Percentiles rank a stretch among this genome's conserved stretches.
Conservation (phyloP, 2,329 filamentous ascomycete species). For the Beauveria varroae region DNA sequence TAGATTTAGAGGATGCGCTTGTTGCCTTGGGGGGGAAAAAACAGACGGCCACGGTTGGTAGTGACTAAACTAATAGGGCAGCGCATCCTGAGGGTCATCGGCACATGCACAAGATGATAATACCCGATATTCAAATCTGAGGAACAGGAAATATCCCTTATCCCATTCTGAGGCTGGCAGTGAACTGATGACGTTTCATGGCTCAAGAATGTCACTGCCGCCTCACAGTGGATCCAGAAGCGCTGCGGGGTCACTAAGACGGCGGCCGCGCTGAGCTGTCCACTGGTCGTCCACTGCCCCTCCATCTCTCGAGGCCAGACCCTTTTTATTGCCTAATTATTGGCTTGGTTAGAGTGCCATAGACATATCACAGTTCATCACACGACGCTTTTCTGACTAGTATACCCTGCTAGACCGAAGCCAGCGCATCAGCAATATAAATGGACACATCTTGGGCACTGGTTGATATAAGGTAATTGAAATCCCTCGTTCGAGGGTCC, state of each 20-base stretch:
- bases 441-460: background rate
- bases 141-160: background rate
- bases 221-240: background rate
- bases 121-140: background rate
- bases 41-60: background rate
- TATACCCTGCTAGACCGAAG: background rate
- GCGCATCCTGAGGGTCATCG: background rate
- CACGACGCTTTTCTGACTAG: background rate
- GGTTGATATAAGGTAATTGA: background rate
- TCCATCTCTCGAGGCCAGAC: background rate
- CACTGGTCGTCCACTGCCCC: background rate
- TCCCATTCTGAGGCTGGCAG: background rate
- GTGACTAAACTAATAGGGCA: too few species aligned
- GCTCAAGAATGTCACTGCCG: conserved; percentile 3
- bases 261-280: background rate
- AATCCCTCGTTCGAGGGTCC: background rate
- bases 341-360: background rate
- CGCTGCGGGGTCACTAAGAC: background rate
- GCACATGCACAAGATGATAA: background rate
- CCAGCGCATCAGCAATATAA: background rate
- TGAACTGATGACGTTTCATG: background rate
- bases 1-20: background rate
- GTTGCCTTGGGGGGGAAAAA: background rate
- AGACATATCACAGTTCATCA: background rate
- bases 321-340: too few species aligned